Evolutionary conservation across 371 early-diverging fungal species (phyloP).

Genomic region (Mortierella sp.): DNA sequence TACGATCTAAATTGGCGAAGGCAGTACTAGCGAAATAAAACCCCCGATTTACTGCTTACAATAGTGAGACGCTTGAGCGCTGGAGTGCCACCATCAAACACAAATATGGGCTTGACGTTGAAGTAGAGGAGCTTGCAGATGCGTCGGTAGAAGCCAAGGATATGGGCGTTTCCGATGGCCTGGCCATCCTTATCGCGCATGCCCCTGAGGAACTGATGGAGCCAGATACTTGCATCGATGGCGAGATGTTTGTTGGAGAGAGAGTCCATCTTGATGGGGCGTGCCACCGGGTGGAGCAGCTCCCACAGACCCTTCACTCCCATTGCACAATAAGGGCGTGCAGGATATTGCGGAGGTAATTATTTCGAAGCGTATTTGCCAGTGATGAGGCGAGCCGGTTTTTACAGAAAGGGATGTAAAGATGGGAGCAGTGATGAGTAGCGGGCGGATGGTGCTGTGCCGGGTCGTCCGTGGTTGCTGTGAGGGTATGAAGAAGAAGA

Average conservation of each 20-base stretch:
- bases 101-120: slow-evolving; percentile 94
- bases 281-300: slow-evolving; percentile 85
- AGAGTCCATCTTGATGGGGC: slow-evolving; percentile 85
- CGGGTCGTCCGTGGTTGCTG: background rate
- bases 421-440: background rate
- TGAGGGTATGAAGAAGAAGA: background rate
- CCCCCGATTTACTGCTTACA: slow-evolving; percentile 57
- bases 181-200: slow-evolving; percentile 92
- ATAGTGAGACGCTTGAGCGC: slow-evolving; percentile 85
- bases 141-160: slow-evolving; percentile 94
- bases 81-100: slow-evolving; percentile 95
- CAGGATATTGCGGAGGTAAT: background rate
- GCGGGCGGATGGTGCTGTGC: no score
- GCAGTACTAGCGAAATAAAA: background rate
- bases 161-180: slow-evolving; percentile 84
- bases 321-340: slow-evolving; percentile 68
- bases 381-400: background rate
- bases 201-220: slow-evolving; percentile 95
- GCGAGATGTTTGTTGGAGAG: slow-evolving; percentile 83
- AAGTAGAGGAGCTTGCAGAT: slow-evolving; percentile 95
- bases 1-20: background rate
- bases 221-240: slow-evolving; percentile 97
- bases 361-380: background rate
- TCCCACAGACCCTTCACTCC: slow-evolving; percentile 98
- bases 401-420: background rate